phyloP scores from a whole-genome alignment of 352 stramenopile species.

The Globisporangium rhizosaccharum region DNA sequence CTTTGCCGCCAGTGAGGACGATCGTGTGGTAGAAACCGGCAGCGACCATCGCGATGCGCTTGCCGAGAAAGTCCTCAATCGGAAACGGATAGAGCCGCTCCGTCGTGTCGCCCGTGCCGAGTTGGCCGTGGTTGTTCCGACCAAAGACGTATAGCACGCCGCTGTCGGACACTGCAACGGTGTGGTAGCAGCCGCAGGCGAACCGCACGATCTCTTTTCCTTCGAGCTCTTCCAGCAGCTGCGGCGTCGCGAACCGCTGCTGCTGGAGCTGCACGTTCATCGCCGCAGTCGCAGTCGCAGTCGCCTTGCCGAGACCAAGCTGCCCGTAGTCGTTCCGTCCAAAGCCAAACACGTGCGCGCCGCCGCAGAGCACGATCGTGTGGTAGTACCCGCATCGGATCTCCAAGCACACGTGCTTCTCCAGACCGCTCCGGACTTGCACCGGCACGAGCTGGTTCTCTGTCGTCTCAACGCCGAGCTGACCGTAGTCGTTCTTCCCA shows the following conservation, averaged over 20 bases:
- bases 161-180: constrained; percentile 82
- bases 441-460: constrained; percentile 63
- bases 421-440: constrained; percentile 44
- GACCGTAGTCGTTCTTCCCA: constrained; percentile 94
- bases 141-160: constrained; percentile 91
- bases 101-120: constrained; percentile 88
- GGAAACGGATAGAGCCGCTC: constrained; percentile 83
- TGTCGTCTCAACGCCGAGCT: constrained; percentile 78
- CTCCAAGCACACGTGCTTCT: constrained; percentile 66
- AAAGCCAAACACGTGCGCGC: constrained; percentile 79
- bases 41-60: constrained; percentile 83
- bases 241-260: constrained; percentile 52
- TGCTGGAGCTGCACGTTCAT: constrained; percentile 64
- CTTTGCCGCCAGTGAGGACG: constrained; percentile 77
- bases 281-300: constrained; percentile 20
- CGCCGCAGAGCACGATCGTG: constrained; percentile 72
- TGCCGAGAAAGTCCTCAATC: constrained; percentile 88
- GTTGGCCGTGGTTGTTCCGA: constrained; percentile 92
- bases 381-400: constrained; percentile 92
- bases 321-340: constrained; percentile 94
- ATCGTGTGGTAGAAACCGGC: constrained; percentile 93
- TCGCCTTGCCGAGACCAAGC: constrained; percentile 69
- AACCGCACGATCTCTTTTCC: constrained; percentile 83
- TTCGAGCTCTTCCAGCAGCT: constrained; percentile 65
- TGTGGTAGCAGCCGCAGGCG: constrained; percentile 91